phyloP scores from a whole-genome alignment of 345 rosid species.

The Melaleuca alternifolia region DNA sequence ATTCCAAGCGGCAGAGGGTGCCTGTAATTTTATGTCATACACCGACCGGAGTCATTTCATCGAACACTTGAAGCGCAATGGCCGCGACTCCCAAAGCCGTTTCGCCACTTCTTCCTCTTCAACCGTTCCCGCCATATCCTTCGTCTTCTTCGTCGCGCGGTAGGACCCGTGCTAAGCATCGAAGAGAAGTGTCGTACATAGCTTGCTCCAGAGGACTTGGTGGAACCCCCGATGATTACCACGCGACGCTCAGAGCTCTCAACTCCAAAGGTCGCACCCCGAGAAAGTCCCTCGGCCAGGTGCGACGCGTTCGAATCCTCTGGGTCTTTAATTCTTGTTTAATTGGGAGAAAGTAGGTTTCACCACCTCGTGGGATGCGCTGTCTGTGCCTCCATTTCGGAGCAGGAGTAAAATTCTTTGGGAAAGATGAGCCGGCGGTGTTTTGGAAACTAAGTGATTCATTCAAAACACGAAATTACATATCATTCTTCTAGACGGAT shows the following conservation, averaged over 20 bases:
- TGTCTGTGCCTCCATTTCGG: neutral
- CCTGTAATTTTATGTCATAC: neutral
- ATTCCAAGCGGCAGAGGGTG: neutral
- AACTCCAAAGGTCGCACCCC: slow-evolving; percentile 77
- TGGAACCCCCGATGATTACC: slow-evolving; percentile 64
- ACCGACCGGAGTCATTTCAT: neutral
- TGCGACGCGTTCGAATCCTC: neutral
- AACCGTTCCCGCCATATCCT: neutral
- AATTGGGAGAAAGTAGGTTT: neutral
- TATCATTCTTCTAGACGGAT: neutral
- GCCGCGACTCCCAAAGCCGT: neutral
- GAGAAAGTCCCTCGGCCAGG: slow-evolving; percentile 95
- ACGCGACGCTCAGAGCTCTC: slow-evolving; percentile 75
- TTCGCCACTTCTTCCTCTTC: neutral
- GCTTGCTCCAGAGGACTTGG: slow-evolving; percentile 15
- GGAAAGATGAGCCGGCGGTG: neutral
- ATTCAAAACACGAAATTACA: neutral
- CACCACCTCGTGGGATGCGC: neutral
- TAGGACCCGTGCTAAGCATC: neutral
- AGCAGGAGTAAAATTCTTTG: neutral
- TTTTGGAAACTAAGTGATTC: neutral
- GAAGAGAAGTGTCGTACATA: slow-evolving; percentile 2
- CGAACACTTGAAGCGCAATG: slow-evolving; percentile 1
- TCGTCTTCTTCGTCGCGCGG: neutral
- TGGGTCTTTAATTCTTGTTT: neutral